Evolutionary conservation across 1,139 yeast species (phyloP), one percentile per base, ranked within the genome.

Genomic region (Eremothecium gossypii): DNA sequence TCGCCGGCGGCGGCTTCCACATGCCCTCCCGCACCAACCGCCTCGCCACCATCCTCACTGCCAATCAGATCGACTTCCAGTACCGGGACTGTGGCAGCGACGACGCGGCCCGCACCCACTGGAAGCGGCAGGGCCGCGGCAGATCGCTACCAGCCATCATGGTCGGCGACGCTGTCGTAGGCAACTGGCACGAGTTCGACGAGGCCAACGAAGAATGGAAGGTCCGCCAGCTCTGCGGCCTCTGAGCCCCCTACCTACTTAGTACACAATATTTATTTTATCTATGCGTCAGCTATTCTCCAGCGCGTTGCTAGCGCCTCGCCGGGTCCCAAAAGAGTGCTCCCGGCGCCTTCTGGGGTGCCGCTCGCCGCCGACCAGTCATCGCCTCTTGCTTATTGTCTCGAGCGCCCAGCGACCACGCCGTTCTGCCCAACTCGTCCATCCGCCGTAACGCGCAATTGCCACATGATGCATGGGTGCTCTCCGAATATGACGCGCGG

Each of bases 121-220:
- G 97, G 96, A 80, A 79, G 57, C 74, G 93, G 59, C 75, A 79
- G 50, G 73, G 86, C 12, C 70, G 71, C 37, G 95, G 95, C 5
- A 78, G 83, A 54, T 66, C 76, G 1, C 73, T 87, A 43, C 98
- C 98, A 2, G 97, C 93, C n/a, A 74, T 91, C 17, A 87, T 89
- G 26, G 74, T 96, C 55, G 96, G 94, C n/a, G 86, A 80, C 52
- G 95, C 86, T 52, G 76, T 80, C 48, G 81, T 89, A 51, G 96
- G 95, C 5, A 78, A 81, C 58, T 82, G 82, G 82, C 75, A 79
- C 58, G 85, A 76, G 52, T 71, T 80, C 50, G 91, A 83, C 45
- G 95, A 86, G 41, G 86, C 91, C 17, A 82, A 84, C 54, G 96
- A 86, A 57, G 87, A 85, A 47, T 84, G 83, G 27, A 34, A 14